Base-by-base conservation (phyloP, 202 grass and related monocot species). In the Bolboschoenoplectus hybrid region DNA sequence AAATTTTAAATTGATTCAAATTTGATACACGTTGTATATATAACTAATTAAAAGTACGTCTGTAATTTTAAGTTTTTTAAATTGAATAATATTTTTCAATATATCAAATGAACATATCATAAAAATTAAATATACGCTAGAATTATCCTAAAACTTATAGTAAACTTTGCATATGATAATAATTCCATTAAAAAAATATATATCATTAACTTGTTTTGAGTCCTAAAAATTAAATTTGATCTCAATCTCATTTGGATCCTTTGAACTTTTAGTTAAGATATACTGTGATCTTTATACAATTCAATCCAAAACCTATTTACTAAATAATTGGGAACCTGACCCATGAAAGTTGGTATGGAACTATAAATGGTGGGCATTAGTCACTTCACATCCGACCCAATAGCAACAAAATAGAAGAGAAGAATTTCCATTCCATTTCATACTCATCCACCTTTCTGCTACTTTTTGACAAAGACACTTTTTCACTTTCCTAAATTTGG, bases 401-500 rank as follows among this genome's bases (percentile, higher is more conserved):
- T 51, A 67, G 49, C 19, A 55, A 47, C 62, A 83, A 38, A 40
- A 83, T 36, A 20, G 11, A 26, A 83, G 7, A 50, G 26, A 26
- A 26, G 26, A 26, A 26, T 26, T 26, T 26, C 26, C 26, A 50
- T 67, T 53, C 19, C 38, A 50, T 12, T 83, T 39, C 45, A 55
- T 53, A 43, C 6, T 83, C 17, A 80, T 19, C 8, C 80, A 67
- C 47, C 45, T 64, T 47, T 82, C 45, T 70, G 63, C 65, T 38
- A 70, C 47, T 83, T 83, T 26, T 83, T 83, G 46, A 52, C n/a
- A 20, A 70, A 40, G 5, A 3, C 44, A 14, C 81, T 38, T 83
- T n/a, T 66, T 69, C 44, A 83, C 81, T 83, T 83, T 70, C 63
- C 58, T 19, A 70, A 83, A 83, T 83, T 69, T 3, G 46, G 46